phyloP scores from a whole-genome alignment of 495 filamentous ascomycete genomes.

The Barbatosphaeria neglecta region DNA sequence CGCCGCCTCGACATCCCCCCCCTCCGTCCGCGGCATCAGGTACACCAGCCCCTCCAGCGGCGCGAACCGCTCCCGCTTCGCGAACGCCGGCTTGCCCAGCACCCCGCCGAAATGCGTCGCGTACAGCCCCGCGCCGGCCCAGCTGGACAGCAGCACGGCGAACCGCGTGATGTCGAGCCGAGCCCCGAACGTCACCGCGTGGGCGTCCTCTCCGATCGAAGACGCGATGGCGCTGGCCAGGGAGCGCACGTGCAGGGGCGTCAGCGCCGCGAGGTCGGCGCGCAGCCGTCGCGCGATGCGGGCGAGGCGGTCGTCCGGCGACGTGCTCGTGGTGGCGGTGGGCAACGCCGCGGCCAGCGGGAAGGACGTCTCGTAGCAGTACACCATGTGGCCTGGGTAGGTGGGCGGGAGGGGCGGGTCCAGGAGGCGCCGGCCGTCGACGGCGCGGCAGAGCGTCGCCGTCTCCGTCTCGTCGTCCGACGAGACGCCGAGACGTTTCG shows the following conservation, averaged over 20 bases:
- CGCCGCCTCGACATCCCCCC: neutral
- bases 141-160: constrained; percentile 17
- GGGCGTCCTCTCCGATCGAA: constrained; percentile 18
- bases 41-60: constrained; percentile 5
- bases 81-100: constrained; percentile 10
- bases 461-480: constrained; percentile 6
- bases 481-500: constrained; percentile 2
- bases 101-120: constrained; percentile 13
- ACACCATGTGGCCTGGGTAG: constrained; percentile 28
- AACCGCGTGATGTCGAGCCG: constrained; percentile 9
- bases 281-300: constrained; percentile 11
- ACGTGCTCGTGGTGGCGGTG: constrained; percentile 10
- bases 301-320: too few relatives aligned
- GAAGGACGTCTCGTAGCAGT: constrained; percentile 3
- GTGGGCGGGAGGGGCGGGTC: constrained; percentile 9
- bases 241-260: constrained; percentile 12
- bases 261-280: constrained; percentile 9
- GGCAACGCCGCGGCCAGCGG: constrained; percentile 3
- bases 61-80: constrained; percentile 13
- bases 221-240: constrained; percentile 21
- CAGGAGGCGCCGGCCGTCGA: constrained; percentile 21
- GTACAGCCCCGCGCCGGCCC: constrained; percentile 10
- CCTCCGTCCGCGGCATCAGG: neutral
- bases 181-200: constrained; percentile 12
- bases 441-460: constrained; percentile 19